Evolutionary conservation across 2,329 filamentous ascomycete species (phyloP).

Genomic region (Neofusicoccum cordaticola): DNA sequence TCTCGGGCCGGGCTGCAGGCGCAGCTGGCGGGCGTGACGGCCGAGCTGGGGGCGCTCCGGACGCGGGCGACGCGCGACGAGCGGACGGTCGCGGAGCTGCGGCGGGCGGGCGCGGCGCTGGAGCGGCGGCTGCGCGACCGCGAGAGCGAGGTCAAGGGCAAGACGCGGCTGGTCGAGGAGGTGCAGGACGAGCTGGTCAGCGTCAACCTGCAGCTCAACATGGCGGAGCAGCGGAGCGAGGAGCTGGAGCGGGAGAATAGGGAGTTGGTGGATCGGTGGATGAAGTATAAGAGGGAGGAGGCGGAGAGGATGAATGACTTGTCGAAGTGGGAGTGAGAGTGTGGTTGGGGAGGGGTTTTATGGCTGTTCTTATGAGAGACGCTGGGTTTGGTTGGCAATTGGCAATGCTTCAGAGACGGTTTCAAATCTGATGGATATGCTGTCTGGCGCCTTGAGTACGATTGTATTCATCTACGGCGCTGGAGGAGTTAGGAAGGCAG

Average conservation of each 20-base stretch:
- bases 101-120: slow-evolving; percentile 54
- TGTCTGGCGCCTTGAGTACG: no score
- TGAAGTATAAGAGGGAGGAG: slow-evolving; percentile 81
- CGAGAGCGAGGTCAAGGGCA: slow-evolving; percentile 80
- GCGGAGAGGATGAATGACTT: slow-evolving; percentile 76
- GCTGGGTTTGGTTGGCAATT: not conserved
- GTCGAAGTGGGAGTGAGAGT: slow-evolving; percentile 8
- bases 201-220: slow-evolving; percentile 80
- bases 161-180: slow-evolving; percentile 78
- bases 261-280: slow-evolving; percentile 86
- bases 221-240: slow-evolving; percentile 73
- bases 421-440: no score
- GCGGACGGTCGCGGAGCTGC: slow-evolving; percentile 58
- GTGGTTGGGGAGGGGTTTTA: not conserved
- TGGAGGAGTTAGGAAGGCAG: no score
- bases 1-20: slow-evolving; percentile 66
- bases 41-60: slow-evolving; percentile 64
- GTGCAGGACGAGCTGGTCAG: slow-evolving; percentile 92
- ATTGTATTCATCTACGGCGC: no score
- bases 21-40: slow-evolving; percentile 60
- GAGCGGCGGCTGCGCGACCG: slow-evolving; percentile 70
- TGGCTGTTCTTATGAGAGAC: not conserved
- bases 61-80: slow-evolving; percentile 58
- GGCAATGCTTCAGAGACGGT: no score
- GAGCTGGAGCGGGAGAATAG: slow-evolving; percentile 79